A percentile compares a stretch with the other conserved stretches of the same genome.
These are phyloP conservation scores for Hemerocallis citrina DNA, from an alignment of 106 monocot genomes.

Conservation along the genomic window DNA sequence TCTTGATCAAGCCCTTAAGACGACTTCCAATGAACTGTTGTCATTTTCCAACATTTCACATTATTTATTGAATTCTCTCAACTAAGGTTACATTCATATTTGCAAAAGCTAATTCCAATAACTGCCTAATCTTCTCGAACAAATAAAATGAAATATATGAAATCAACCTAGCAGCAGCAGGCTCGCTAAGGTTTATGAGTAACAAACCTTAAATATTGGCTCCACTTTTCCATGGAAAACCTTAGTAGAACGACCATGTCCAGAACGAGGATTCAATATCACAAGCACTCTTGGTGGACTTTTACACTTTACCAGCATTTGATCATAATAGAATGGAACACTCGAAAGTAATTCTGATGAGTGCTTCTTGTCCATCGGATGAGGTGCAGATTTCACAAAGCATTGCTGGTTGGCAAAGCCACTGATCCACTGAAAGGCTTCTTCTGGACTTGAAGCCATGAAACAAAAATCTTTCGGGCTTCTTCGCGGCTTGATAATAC, in stretches of 20 bases:
- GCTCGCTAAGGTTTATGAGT: neutral
- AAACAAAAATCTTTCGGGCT: conserved; percentile 42
- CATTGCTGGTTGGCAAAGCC: conserved; percentile 64
- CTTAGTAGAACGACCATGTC: conserved; percentile 73
- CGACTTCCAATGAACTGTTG: no score
- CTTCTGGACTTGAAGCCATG: conserved; percentile 46
- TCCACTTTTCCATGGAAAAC: conserved; percentile 73
- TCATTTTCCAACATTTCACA: no score
- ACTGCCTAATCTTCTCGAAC: neutral
- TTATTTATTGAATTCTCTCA: no score
- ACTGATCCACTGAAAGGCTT: conserved; percentile 55
- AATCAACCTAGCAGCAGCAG: neutral
- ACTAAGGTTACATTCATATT: no score
- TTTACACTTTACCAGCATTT: conserved; percentile 41
- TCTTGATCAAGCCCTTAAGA: no score
- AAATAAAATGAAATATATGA: neutral
- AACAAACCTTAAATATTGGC: conserved; percentile 65
- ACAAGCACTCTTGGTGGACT: conserved; percentile 55
- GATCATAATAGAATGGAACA: conserved; percentile 38
- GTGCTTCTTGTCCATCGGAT: conserved; percentile 59
- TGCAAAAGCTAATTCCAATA: no score
- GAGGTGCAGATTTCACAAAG: conserved; percentile 55
- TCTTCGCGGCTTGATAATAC: conserved; percentile 52
- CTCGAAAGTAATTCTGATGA: conserved; percentile 24
- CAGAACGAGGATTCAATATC: conserved; percentile 83